Percentiles rank a stretch among this genome's conserved stretches.
Conservation (phyloP, 306 rosid genomes). For the Cucumis cinereus region DNA sequence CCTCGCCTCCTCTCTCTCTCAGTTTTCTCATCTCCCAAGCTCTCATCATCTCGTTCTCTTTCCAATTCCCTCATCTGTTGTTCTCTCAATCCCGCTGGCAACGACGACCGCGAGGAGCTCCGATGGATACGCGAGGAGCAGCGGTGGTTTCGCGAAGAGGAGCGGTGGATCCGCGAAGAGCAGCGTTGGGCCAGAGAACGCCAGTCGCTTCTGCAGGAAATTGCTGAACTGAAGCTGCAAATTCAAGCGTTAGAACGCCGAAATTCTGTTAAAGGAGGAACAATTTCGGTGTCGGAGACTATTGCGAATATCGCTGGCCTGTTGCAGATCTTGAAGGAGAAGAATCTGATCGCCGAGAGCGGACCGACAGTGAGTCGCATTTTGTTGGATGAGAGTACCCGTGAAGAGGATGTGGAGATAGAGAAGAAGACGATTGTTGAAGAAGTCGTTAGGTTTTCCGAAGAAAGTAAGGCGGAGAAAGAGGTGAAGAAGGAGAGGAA, state of each 20-base stretch:
- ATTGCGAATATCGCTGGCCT: conserved; percentile 29
- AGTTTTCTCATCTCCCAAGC: conserved; percentile 14
- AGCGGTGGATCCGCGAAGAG: conserved; percentile 79
- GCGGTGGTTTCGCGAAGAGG: conserved; percentile 77
- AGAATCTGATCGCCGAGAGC: conserved; percentile 40
- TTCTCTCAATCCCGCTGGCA: conserved; percentile 17
- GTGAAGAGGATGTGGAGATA: conserved; percentile 24
- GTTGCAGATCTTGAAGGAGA: conserved; percentile 57
- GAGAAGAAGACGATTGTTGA: conserved; percentile 25
- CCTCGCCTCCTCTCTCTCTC: conserved; percentile 8
- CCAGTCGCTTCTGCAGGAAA: conserved; percentile 48
- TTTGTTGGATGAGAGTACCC: conserved; percentile 28
- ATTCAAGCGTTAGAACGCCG: conserved; percentile 44
- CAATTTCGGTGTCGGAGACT: conserved; percentile 31
- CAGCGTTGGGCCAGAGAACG: conserved; percentile 65
- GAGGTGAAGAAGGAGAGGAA: conserved; percentile 15
- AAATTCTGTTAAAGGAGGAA: conserved; percentile 14
- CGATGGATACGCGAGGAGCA: conserved; percentile 89
- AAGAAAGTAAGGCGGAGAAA: not conserved
- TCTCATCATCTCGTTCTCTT: conserved; percentile 9
- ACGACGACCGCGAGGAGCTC: conserved; percentile 40
- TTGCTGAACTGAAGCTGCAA: conserved; percentile 48
- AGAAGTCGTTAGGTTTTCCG: conserved; percentile 20
- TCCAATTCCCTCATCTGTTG: conserved; percentile 20
- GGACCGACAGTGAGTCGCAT: conserved; percentile 25